phyloP scores from a whole-genome alignment of 352 stramenopile genomes.

The Phytopythium litorale region DNA sequence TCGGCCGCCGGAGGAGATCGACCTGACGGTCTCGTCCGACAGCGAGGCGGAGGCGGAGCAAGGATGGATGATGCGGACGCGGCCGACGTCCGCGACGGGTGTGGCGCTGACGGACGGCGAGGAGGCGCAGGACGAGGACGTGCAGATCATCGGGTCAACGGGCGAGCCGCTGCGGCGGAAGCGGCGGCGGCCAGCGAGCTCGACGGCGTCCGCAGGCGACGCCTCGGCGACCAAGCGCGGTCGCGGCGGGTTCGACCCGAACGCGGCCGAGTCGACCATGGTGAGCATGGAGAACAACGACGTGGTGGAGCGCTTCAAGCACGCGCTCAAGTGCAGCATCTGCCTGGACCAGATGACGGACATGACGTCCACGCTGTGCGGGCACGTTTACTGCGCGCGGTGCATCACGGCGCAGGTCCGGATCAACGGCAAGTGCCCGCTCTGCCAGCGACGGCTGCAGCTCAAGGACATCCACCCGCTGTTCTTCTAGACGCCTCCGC shows the following conservation, averaged over 20 bases:
- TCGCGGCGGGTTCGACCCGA: conserved; percentile 29
- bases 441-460: conserved; percentile 61
- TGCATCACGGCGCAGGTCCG: conserved; percentile 71
- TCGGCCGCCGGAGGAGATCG: conserved; percentile 43
- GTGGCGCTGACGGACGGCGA: conserved; percentile 9
- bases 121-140: conserved; percentile 29
- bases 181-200: conserved; percentile 25
- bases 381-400: conserved; percentile 74
- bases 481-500: conserved; percentile 51
- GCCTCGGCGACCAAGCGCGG: conserved; percentile 19
- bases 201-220: conserved; percentile 1
- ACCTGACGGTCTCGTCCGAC: conserved; percentile 61
- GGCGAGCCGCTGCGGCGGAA: conserved; percentile 29
- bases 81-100: conserved; percentile 10
- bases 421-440: conserved; percentile 65
- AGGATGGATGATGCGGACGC: neutral
- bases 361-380: conserved; percentile 79
- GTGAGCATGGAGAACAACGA: conserved; percentile 75
- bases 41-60: conserved; percentile 19
- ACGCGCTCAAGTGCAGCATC: conserved; percentile 77
- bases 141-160: conserved; percentile 53
- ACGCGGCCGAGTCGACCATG: conserved; percentile 57
- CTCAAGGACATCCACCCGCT: conserved; percentile 75
- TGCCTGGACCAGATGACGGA: conserved; percentile 73
- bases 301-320: conserved; percentile 72